A percentile compares a stretch with the other conserved stretches of the same genome.
Evolutionary conservation across 2,329 filamentous ascomycete genomes (phyloP).

Genomic region (Phialophora chinensis): DNA sequence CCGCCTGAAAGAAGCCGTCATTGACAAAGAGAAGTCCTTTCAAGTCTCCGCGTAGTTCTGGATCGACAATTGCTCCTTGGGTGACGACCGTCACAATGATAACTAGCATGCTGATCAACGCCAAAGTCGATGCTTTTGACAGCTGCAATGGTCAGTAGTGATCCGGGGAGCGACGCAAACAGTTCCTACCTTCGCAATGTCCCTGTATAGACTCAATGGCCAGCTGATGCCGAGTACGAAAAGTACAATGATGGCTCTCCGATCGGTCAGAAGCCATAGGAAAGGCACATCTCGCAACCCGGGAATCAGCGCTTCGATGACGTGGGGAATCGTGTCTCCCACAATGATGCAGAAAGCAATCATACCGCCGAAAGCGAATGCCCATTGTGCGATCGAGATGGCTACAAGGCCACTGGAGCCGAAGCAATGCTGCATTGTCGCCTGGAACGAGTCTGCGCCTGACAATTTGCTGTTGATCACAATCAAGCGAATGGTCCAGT

Average conservation of each 20-base stretch:
- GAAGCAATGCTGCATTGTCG: slow-evolving; percentile 95
- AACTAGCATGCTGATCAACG: slow-evolving; percentile 87
- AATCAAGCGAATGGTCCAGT: slow-evolving; percentile 98
- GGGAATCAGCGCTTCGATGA: slow-evolving; percentile 82
- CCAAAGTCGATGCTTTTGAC: slow-evolving; percentile 92
- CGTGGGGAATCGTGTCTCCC: slow-evolving; percentile 93
- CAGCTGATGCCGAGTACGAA: slow-evolving; percentile 87
- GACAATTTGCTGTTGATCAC: slow-evolving; percentile 97
- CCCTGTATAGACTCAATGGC: slow-evolving; percentile 88
- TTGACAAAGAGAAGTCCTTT: slow-evolving; percentile 77
- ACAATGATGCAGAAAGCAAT: slow-evolving; percentile 97
- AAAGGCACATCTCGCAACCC: slow-evolving; percentile 73
- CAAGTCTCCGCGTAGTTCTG: slow-evolving; percentile 74
- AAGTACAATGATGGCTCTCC: slow-evolving; percentile 83
- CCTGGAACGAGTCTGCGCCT: slow-evolving; percentile 91
- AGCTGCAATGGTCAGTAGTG: slow-evolving; percentile 63
- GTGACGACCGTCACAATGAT: slow-evolving; percentile 88
- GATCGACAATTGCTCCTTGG: slow-evolving; percentile 77
- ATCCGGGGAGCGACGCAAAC: slow-evolving; percentile 4
- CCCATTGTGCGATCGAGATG: slow-evolving; percentile 92
- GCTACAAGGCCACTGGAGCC: slow-evolving; percentile 85
- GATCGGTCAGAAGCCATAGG: slow-evolving; percentile 79
- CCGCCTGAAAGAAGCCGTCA: slow-evolving; percentile 87
- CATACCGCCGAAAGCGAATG: slow-evolving; percentile 98
- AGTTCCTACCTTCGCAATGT: slow-evolving; percentile 82